phyloP scores from a whole-genome alignment of 2,329 filamentous ascomycete species.

The Aspergillus persii region DNA sequence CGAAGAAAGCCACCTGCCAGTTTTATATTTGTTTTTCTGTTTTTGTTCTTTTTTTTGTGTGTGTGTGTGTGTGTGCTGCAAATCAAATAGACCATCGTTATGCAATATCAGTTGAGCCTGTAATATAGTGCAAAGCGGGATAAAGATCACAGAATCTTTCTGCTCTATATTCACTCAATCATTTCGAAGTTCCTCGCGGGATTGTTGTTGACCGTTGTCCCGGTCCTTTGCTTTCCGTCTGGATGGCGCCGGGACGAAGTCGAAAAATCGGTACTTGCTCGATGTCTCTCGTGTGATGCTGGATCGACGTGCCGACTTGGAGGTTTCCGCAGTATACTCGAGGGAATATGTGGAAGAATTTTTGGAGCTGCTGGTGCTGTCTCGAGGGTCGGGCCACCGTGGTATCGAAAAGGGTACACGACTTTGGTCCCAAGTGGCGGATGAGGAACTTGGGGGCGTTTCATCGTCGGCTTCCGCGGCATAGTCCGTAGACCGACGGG shows the following conservation, averaged over 20 bases:
- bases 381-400: constrained; percentile 40
- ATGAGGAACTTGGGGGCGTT: constrained; percentile 46
- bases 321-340: constrained; percentile 35
- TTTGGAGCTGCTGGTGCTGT: constrained; percentile 45
- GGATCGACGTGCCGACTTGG: constrained; percentile 35
- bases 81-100: not conserved
- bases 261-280: constrained; percentile 45
- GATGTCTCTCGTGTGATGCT: constrained; percentile 40
- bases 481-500: constrained; percentile 39
- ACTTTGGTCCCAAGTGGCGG: constrained; percentile 42
- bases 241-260: constrained; percentile 42
- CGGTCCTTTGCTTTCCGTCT: constrained; percentile 43
- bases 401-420: constrained; percentile 42
- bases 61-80: not conserved
- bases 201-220: constrained; percentile 33
- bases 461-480: constrained; percentile 41
- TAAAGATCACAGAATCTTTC: constrained; percentile 8
- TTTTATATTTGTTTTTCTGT: not conserved
- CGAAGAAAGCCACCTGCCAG: constrained; percentile 2
- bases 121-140: not conserved
- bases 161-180: constrained; percentile 15
- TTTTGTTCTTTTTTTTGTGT: not conserved
- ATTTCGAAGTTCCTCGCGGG: constrained; percentile 35
- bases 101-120: not conserved
- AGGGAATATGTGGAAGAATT: constrained; percentile 48